A percentile compares a stretch with the other conserved stretches of the same genome.
Evolutionary conservation across 139 green algal species (phyloP).

Genomic region (Raphidocelis subcapitata): DNA sequence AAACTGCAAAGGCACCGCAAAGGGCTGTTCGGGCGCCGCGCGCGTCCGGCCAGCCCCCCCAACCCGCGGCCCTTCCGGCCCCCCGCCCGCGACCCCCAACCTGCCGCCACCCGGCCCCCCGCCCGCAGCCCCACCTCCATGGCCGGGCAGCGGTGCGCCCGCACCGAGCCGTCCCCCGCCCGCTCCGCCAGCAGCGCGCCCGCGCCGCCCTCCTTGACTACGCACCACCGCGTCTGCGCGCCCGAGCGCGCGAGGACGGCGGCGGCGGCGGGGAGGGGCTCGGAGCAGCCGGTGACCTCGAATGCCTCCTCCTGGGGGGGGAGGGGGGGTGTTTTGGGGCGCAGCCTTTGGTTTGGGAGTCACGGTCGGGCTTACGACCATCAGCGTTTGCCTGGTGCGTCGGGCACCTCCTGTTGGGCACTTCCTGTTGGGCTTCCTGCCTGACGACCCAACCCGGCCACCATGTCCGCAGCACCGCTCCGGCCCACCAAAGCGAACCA

Average conservation of each 20-base stretch:
- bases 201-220: conserved; percentile 80
- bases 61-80: no score
- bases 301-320: conserved; percentile 70
- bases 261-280: conserved; percentile 56
- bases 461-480: no score
- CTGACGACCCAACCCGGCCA: no score
- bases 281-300: conserved; percentile 68
- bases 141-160: no score
- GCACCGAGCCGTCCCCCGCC: no score
- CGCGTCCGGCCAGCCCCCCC: no score
- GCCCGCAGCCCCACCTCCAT: neutral
- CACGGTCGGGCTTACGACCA: no score
- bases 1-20: no score
- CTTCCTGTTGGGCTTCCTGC: neutral
- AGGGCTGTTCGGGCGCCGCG: no score
- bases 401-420: neutral
- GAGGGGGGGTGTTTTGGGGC: neutral
- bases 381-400: no score
- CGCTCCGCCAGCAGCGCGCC: conserved; percentile 67
- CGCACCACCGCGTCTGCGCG: conserved; percentile 63
- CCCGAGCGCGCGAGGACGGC: conserved; percentile 56
- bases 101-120: neutral
- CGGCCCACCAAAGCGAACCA: neutral
- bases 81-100: no score
- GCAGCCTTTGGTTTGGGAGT: no score